A percentile compares a stretch with the other conserved stretches of the same genome.
phyloP scores from a whole-genome alignment of 2,329 filamentous ascomycete genomes.

The Alternaria gansuensis region DNA sequence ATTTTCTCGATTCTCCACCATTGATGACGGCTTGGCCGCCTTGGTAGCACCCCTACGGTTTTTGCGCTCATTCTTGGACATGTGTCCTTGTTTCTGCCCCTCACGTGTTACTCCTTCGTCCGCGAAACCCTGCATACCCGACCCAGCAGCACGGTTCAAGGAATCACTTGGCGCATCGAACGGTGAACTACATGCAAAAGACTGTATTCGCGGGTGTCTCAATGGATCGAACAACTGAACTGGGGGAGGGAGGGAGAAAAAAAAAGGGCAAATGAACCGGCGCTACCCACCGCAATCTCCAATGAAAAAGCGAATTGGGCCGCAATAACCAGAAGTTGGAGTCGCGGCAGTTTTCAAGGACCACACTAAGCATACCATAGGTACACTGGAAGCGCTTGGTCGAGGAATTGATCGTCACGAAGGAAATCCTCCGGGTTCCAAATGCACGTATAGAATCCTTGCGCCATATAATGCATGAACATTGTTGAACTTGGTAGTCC shows the following conservation, averaged over 20 bases:
- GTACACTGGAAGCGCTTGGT: neutral
- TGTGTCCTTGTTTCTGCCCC: neutral
- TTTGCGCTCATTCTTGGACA: neutral
- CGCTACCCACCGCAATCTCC: constrained; percentile 4
- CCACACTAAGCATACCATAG: neutral
- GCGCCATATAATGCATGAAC: neutral
- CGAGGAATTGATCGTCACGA: neutral
- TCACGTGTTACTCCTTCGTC: constrained; percentile 1
- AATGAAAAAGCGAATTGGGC: constrained; percentile 17
- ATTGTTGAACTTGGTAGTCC: constrained; percentile 2
- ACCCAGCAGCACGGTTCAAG: constrained; percentile 20
- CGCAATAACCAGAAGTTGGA: constrained; percentile 7
- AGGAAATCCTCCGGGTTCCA: neutral
- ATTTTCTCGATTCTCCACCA: neutral
- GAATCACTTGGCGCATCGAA: constrained; percentile 29
- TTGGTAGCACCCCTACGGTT: neutral
- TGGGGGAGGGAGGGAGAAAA: too few relatives aligned
- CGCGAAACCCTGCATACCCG: constrained; percentile 1
- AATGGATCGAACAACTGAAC: constrained; percentile 2
- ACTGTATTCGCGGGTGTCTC: neutral
- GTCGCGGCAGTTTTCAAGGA: neutral
- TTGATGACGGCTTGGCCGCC: neutral
- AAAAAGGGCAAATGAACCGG: constrained; percentile 8
- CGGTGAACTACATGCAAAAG: constrained; percentile 21
- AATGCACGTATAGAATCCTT: constrained; percentile 6